Conservation (phyloP, 257 asterid genomes). For the Petrea volubilis region DNA sequence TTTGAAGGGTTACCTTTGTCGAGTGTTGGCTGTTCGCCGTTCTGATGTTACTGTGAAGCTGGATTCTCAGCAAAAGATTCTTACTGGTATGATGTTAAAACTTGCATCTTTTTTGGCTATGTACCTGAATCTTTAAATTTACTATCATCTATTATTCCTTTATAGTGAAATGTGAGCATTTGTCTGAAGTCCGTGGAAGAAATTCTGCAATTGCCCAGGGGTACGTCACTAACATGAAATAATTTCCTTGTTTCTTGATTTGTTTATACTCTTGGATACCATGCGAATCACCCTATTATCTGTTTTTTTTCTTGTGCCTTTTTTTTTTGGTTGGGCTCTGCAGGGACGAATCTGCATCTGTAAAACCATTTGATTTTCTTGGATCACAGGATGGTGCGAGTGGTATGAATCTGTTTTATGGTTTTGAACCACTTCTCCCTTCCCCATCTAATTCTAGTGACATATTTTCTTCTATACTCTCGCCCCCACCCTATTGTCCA, state of each 20-base stretch:
- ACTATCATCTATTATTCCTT: conserved; percentile 14
- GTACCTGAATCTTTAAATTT: conserved; percentile 13
- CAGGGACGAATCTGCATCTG: conserved; percentile 62
- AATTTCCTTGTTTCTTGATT: background rate
- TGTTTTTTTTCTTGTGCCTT: conserved; percentile 26
- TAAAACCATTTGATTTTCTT: conserved; percentile 76
- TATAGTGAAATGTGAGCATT: conserved; percentile 83
- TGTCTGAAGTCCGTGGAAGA: conserved; percentile 83
- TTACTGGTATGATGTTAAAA: conserved; percentile 58
- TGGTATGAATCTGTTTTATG: conserved; percentile 45
- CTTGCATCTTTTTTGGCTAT: conserved; percentile 9
- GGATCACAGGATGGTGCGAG: conserved; percentile 64
- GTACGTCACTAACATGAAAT: conserved; percentile 37
- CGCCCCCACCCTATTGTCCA: background rate
- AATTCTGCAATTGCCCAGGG: conserved; percentile 57
- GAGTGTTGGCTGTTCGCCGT: conserved; percentile 89
- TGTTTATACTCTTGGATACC: conserved; percentile 2
- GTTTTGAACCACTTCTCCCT: conserved; percentile 1
- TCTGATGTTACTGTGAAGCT: conserved; percentile 93
- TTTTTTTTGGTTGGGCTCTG: too few species aligned
- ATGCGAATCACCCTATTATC: conserved; percentile 12
- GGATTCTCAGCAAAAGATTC: conserved; percentile 91
- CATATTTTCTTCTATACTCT: background rate
- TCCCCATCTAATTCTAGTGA: conserved; percentile 4
- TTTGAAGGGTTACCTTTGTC: conserved; percentile 86